Conservation (phyloP, 1,139 yeast genomes). For the Spathaspora sp. region DNA sequence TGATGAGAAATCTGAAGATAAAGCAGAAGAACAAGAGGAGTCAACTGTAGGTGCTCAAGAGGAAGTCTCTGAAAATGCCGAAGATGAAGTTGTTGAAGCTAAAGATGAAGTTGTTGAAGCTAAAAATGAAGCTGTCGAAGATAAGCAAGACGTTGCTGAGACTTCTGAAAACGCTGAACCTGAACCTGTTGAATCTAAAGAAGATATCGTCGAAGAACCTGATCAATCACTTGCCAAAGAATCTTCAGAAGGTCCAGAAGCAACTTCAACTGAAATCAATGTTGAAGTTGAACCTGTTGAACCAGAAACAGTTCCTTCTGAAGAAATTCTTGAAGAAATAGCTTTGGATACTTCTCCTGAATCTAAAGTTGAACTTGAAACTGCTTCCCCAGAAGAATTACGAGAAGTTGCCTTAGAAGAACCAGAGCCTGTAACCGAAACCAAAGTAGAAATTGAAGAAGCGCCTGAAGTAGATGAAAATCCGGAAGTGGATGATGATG, state of each 20-base stretch:
- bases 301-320: slow-evolving; percentile 2
- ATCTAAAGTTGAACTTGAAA: slow-evolving; percentile 7
- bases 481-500: slow-evolving; percentile 6
- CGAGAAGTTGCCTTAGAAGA: slow-evolving; percentile 8
- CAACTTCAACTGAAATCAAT: slow-evolving; percentile 7
- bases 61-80: too few species aligned
- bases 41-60: too few species aligned
- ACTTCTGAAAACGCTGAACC: slow-evolving; percentile 6
- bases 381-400: slow-evolving; percentile 9
- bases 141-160: slow-evolving; percentile 15
- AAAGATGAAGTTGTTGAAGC: slow-evolving; percentile 9
- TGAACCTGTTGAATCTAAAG: slow-evolving; percentile 20
- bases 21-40: slow-evolving; percentile 3
- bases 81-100: slow-evolving; percentile 11
- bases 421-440: not conserved
- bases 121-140: slow-evolving; percentile 4
- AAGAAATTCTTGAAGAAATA: slow-evolving; percentile 14
- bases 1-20: slow-evolving; percentile 4
- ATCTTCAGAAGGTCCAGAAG: slow-evolving; percentile 1
- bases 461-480: slow-evolving; percentile 7
- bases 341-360: not conserved
- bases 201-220: slow-evolving; percentile 19
- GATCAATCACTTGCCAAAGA: slow-evolving; percentile 3
- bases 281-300: slow-evolving; percentile 11
- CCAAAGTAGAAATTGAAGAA: not conserved